A percentile compares a stretch with the other conserved stretches of the same genome.
Conservation (phyloP, 805 yeast species). For the Danielozyma ontarioensis region DNA sequence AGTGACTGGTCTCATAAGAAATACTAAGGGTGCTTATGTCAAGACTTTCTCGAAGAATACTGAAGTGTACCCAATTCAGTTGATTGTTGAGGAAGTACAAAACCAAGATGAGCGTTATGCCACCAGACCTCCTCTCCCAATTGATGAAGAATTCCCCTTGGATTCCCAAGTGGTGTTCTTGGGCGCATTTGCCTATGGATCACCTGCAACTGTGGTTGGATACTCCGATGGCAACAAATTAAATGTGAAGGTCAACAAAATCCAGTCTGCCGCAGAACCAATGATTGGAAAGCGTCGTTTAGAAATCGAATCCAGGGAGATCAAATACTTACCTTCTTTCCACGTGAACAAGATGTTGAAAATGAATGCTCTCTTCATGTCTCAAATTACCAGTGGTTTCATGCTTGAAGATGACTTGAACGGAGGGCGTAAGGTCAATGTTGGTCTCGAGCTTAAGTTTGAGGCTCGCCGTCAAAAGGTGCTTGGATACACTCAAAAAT, state of each 20-base stretch:
- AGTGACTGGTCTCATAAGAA: constrained; percentile 73
- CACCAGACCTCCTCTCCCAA: constrained; percentile 70
- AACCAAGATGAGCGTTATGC: constrained; percentile 70
- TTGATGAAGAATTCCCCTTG: constrained; percentile 77
- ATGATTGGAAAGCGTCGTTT: constrained; percentile 59
- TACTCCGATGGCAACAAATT: constrained; percentile 43
- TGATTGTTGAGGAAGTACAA: constrained; percentile 68
- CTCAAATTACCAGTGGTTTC: constrained; percentile 72
- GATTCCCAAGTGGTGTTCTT: constrained; percentile 69
- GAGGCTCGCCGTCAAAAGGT: constrained; percentile 78
- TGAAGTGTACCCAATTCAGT: constrained; percentile 68
- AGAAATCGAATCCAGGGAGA: constrained; percentile 46
- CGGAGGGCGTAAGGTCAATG: constrained; percentile 47
- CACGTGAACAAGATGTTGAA: constrained; percentile 56
- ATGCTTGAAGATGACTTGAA: constrained; percentile 48
- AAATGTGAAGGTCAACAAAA: constrained; percentile 44
- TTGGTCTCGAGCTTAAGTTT: constrained; percentile 82
- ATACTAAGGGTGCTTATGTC: constrained; percentile 63
- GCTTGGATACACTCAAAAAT: constrained; percentile 75
- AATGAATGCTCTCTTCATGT: constrained; percentile 60
- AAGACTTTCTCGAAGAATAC: constrained; percentile 59
- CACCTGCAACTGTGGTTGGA: constrained; percentile 64
- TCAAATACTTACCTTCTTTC: constrained; percentile 60
- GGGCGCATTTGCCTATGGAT: constrained; percentile 86
- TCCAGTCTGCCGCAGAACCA: constrained; percentile 49